phyloP scores from a whole-genome alignment of 2,329 filamentous ascomycete species.

The Sordariomycetes sp. region DNA sequence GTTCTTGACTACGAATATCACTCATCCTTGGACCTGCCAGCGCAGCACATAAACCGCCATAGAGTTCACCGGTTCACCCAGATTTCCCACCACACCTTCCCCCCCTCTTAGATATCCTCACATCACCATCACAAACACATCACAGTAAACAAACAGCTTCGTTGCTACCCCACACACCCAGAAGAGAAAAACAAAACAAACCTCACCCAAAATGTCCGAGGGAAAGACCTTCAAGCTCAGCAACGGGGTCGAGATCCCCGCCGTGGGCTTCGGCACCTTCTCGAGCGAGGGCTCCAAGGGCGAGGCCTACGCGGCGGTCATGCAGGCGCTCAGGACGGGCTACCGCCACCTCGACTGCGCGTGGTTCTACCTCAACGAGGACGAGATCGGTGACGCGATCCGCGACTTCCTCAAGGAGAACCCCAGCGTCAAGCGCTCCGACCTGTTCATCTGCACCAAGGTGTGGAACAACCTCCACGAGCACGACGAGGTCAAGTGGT shows the following conservation, averaged over 20 bases:
- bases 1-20: too few relatives aligned
- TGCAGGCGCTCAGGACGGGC: conserved; percentile 35
- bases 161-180: too few relatives aligned
- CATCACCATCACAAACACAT: too few relatives aligned
- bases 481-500: conserved; percentile 46
- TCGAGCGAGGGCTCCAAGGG: conserved; percentile 2
- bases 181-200: neutral
- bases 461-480: conserved; percentile 50
- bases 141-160: too few relatives aligned
- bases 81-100: too few relatives aligned
- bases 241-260: conserved; percentile 48
- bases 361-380: conserved; percentile 41
- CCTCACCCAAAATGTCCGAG: conserved; percentile 11
- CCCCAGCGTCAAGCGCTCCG: conserved; percentile 14
- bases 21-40: too few relatives aligned
- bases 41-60: too few relatives aligned
- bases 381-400: conserved; percentile 35
- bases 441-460: conserved; percentile 31
- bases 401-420: conserved; percentile 14
- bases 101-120: too few relatives aligned
- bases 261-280: conserved; percentile 55
- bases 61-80: too few relatives aligned
- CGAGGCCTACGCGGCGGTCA: conserved; percentile 3
- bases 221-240: conserved; percentile 30
- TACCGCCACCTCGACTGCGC: conserved; percentile 55